phyloP scores from a whole-genome alignment of 2,329 filamentous ascomycete species.

The Cladosporium sp. region DNA sequence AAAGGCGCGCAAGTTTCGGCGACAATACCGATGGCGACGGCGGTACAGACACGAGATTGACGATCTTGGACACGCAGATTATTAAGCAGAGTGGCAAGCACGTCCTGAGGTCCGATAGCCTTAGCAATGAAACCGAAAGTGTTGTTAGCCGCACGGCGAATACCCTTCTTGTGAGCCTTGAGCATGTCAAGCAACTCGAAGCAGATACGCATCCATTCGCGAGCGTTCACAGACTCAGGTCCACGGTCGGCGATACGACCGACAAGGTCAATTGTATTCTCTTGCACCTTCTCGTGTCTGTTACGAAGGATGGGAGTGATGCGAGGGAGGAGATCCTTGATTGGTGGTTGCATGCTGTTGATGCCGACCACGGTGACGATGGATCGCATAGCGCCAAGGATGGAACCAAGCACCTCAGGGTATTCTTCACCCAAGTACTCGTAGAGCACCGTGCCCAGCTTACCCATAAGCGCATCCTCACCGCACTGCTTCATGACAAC shows the following conservation, averaged over 20 bases:
- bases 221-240: slow-evolving; percentile 91
- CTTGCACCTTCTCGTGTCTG: slow-evolving; percentile 97
- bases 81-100: slow-evolving; percentile 91
- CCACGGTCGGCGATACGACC: slow-evolving; percentile 97
- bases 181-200: slow-evolving; percentile 99
- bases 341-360: slow-evolving; percentile 95
- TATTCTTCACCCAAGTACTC: slow-evolving; percentile 99
- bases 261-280: slow-evolving; percentile 97
- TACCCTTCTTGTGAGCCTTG: slow-evolving; percentile 99
- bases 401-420: slow-evolving; percentile 94
- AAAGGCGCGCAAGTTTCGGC: slow-evolving; percentile 98
- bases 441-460: slow-evolving; percentile 90
- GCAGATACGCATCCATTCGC: slow-evolving; percentile 99
- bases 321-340: slow-evolving; percentile 90
- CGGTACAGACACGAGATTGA: slow-evolving; percentile 96
- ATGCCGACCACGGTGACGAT: slow-evolving; percentile 99
- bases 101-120: slow-evolving; percentile 96
- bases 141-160: slow-evolving; percentile 96
- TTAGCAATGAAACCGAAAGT: slow-evolving; percentile 99
- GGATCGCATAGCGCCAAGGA: slow-evolving; percentile 87
- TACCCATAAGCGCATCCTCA: slow-evolving; percentile 93
- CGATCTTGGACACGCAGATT: slow-evolving; percentile 96
- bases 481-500: slow-evolving; percentile 99
- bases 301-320: slow-evolving; percentile 98
- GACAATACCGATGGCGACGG: slow-evolving; percentile 96